Conservation (phyloP, 2,329 filamentous ascomycete genomes). For the Pseudocercospora vitis region DNA sequence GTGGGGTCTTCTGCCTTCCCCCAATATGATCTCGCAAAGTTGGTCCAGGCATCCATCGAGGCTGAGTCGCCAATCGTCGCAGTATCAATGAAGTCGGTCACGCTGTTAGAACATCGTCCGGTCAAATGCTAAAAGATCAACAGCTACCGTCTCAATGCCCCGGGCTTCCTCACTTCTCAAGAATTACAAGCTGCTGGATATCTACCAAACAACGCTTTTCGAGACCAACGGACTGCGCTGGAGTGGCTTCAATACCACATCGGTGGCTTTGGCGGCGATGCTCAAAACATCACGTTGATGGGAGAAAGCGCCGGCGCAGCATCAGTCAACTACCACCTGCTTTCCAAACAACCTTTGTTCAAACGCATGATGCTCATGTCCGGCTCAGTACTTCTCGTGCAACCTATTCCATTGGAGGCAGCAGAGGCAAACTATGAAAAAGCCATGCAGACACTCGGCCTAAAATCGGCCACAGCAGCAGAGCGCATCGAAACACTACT, state of each 20-base stretch:
- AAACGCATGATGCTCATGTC: constrained; percentile 45
- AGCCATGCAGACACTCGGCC: constrained; percentile 43
- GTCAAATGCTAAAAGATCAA: background rate
- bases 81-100: constrained; percentile 35
- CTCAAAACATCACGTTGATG: constrained; percentile 28
- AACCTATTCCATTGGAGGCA: constrained; percentile 40
- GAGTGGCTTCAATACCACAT: constrained; percentile 33
- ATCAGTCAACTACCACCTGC: constrained; percentile 53
- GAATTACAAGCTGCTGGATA: constrained; percentile 29
- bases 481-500: constrained; percentile 47
- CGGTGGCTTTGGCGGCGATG: constrained; percentile 30
- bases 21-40: constrained; percentile 49
- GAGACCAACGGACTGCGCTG: constrained; percentile 38
- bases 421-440: constrained; percentile 47
- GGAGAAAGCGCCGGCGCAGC: constrained; percentile 50
- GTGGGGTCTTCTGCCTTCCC: constrained; percentile 42
- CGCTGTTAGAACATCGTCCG: background rate
- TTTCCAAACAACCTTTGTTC: constrained; percentile 44
- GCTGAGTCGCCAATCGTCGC: constrained; percentile 50
- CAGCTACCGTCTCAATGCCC: constrained; percentile 49
- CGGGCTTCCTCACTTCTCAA: constrained; percentile 42
- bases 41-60: constrained; percentile 49
- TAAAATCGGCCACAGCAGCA: constrained; percentile 40
- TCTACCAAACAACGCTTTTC: constrained; percentile 32
- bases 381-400: constrained; percentile 46